A percentile compares a stretch with the other conserved stretches of the same genome.
These are phyloP conservation scores for Mycena vitilis DNA, from an alignment of 768 basidiomycete genomes.

Conservation along the genomic window DNA sequence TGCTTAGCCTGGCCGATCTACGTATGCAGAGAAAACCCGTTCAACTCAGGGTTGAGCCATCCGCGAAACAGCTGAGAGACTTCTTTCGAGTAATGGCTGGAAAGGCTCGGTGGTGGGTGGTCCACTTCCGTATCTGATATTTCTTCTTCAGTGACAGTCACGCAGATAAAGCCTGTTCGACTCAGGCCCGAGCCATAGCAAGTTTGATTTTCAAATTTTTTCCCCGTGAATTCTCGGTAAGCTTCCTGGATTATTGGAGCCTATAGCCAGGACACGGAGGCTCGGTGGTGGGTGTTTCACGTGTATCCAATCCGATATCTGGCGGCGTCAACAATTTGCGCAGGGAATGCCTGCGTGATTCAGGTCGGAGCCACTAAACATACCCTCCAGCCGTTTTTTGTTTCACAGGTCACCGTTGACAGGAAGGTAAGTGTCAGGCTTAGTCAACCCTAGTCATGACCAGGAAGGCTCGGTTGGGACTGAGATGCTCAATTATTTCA, in stretches of 20 bases:
- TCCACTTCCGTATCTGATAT: slow-evolving; percentile 10
- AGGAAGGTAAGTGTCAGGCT: too few species aligned
- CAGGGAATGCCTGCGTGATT: slow-evolving; percentile 1
- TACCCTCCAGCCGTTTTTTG: too few species aligned
- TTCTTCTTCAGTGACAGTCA: background rate
- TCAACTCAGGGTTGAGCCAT: too few species aligned
- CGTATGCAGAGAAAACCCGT: too few species aligned
- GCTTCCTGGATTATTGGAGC: too few species aligned
- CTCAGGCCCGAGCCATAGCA: slow-evolving; percentile 7
- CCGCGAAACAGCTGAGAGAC: background rate
- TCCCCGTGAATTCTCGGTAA: too few species aligned
- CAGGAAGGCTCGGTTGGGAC: slow-evolving; percentile 5
- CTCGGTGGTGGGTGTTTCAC: slow-evolving; percentile 8
- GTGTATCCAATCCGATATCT: too few species aligned
- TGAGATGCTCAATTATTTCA: too few species aligned
- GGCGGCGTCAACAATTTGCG: too few species aligned
- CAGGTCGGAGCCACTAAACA: slow-evolving; percentile 2
- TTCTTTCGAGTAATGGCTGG: background rate
- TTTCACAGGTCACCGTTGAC: background rate
- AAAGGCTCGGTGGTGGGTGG: slow-evolving; percentile 15
- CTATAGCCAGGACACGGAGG: background rate
- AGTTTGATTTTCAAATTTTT: too few species aligned
- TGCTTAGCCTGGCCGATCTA: too few species aligned
- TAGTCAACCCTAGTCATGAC: too few species aligned
- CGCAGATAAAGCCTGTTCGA: slow-evolving; percentile 10